These are phyloP conservation scores for Fusarium albosuccineum DNA, from an alignment of 2,329 filamentous ascomycete species.

Conservation along the genomic window DNA sequence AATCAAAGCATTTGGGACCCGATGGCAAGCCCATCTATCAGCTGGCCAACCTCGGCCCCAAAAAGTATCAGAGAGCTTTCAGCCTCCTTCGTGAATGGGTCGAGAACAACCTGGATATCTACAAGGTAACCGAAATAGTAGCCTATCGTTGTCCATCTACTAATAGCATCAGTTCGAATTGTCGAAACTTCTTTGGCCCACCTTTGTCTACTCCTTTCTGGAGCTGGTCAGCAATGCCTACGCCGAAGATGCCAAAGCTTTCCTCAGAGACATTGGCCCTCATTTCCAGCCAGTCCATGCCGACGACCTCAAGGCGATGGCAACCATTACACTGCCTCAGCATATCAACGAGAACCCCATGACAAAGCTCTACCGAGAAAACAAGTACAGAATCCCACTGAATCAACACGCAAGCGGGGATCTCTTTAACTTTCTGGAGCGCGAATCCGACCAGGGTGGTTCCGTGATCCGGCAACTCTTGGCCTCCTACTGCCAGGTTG, in stretches of 20 bases:
- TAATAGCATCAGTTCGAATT: slow-evolving; percentile 78
- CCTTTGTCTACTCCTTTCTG: slow-evolving; percentile 94
- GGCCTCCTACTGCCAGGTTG: slow-evolving; percentile 68
- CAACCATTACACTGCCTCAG: slow-evolving; percentile 78
- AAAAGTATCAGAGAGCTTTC: slow-evolving; percentile 83
- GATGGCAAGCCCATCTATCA: slow-evolving; percentile 81
- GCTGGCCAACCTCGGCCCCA: slow-evolving; percentile 77
- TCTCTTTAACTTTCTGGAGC: slow-evolving; percentile 89
- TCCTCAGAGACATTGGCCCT: slow-evolving; percentile 75
- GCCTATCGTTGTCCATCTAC: slow-evolving; percentile 19
- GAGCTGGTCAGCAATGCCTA: slow-evolving; percentile 81
- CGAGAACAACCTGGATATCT: slow-evolving; percentile 91
- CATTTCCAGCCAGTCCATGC: slow-evolving; percentile 82
- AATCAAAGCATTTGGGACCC: slow-evolving; percentile 85
- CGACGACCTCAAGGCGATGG: slow-evolving; percentile 83
- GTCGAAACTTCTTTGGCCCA: slow-evolving; percentile 87
- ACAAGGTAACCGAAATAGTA: slow-evolving; percentile 73
- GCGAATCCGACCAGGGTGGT: slow-evolving; percentile 85
- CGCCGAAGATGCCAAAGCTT: slow-evolving; percentile 77
- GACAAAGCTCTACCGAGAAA: slow-evolving; percentile 84
- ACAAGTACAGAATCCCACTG: slow-evolving; percentile 91
- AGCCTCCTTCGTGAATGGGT: slow-evolving; percentile 83
- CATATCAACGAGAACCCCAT: slow-evolving; percentile 82
- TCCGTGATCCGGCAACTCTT: slow-evolving; percentile 82
- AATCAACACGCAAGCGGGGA: slow-evolving; percentile 86